Percentiles rank a stretch among this genome's conserved stretches.
Evolutionary conservation across 2,329 filamentous ascomycete species (phyloP).

Genomic region (Colletotrichum noveboracense): DNA sequence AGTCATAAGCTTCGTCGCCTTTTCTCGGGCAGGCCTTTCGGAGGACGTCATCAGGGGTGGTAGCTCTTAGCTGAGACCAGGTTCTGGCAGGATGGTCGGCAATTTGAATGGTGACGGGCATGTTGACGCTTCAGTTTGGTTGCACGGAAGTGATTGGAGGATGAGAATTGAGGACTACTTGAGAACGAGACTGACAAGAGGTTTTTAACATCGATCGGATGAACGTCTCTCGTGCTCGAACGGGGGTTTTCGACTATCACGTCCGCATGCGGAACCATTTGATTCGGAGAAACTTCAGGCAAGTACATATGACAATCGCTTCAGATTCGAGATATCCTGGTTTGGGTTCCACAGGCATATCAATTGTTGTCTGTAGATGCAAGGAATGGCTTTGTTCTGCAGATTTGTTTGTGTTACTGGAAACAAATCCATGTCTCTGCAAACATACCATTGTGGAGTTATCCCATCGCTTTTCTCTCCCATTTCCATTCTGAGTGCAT

Average conservation of each 20-base stretch:
- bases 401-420: not conserved
- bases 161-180: not conserved
- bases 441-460: not conserved
- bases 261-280: not conserved
- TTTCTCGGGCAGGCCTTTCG: not conserved
- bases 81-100: not conserved
- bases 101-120: not conserved
- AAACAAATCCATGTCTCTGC: not conserved
- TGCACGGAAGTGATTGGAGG: fast-evolving
- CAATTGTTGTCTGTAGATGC: not conserved
- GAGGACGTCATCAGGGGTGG: not conserved
- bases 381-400: not conserved
- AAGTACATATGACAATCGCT: not conserved
- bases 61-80: not conserved
- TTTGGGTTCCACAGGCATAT: fast-evolving
- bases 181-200: not conserved
- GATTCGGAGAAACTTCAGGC: fast-evolving
- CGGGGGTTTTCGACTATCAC: fast-evolving
- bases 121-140: not conserved
- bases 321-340: not conserved
- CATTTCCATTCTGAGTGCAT: not conserved
- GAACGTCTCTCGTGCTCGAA: not conserved
- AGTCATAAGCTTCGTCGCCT: fast-evolving
- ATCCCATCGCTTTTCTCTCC: fast-evolving
- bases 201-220: not conserved